These are phyloP conservation scores for Diutina siamensis DNA, from an alignment of 1,139 yeast species.

Conservation along the genomic window DNA sequence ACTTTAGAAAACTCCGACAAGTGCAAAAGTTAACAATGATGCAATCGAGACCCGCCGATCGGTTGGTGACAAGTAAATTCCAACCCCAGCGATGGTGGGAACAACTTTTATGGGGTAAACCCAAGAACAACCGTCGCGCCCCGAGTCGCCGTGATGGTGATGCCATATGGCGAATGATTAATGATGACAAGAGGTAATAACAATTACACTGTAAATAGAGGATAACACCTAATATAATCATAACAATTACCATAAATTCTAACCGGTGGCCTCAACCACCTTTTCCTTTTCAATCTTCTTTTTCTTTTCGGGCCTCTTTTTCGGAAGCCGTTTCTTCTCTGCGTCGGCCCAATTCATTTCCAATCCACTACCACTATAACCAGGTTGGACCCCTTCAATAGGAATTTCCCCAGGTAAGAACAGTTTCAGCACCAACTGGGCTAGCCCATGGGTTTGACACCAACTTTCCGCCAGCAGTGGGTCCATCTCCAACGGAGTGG, in stretches of 20 bases:
- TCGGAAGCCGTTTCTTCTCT: neutral
- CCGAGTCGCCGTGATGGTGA: slow-evolving; percentile 42
- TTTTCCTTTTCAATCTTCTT: neutral
- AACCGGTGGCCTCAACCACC: no score
- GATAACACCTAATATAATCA: neutral
- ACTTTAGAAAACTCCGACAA: slow-evolving; percentile 37
- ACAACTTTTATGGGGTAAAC: slow-evolving; percentile 17
- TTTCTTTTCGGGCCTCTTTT: neutral
- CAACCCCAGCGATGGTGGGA: slow-evolving; percentile 12
- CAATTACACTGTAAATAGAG: neutral
- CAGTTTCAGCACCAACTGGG: neutral
- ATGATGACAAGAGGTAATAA: slow-evolving; percentile 35
- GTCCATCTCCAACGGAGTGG: neutral
- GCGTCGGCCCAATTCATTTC: slow-evolving; percentile 2
- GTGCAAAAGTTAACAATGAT: slow-evolving; percentile 60
- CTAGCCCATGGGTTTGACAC: neutral
- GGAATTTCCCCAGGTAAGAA: neutral
- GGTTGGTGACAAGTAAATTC: neutral
- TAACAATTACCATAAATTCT: neutral
- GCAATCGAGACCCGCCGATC: neutral
- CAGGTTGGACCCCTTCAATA: neutral
- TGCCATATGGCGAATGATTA: slow-evolving; percentile 65
- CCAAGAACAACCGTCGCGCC: slow-evolving; percentile 11
- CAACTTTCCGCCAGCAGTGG: slow-evolving; percentile 1
- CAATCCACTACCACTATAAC: neutral